Conservation (phyloP, 2,329 filamentous ascomycete species). For the Ceratocystis cubensis region DNA sequence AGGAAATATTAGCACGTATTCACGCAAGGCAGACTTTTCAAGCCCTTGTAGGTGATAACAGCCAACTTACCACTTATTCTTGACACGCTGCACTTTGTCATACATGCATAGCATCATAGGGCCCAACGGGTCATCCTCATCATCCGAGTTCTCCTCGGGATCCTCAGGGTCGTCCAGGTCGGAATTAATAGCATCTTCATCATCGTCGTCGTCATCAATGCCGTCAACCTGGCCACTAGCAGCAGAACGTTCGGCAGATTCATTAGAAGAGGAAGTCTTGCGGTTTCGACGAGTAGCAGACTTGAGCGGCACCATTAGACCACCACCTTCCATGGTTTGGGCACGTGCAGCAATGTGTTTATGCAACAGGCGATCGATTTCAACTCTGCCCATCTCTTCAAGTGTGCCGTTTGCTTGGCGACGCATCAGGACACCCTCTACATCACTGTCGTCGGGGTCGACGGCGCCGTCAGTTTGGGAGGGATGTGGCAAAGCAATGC, state of each 20-base stretch:
- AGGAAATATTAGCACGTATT: slow-evolving; percentile 23
- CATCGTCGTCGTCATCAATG: slow-evolving; percentile 49
- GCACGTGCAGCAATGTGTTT: slow-evolving; percentile 53
- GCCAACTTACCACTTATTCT: slow-evolving; percentile 78
- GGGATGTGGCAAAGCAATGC: slow-evolving; percentile 27
- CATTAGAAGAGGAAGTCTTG: neutral
- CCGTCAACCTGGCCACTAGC: slow-evolving; percentile 41
- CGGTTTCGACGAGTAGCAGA: slow-evolving; percentile 33
- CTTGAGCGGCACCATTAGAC: slow-evolving; percentile 60
- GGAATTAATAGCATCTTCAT: slow-evolving; percentile 96
- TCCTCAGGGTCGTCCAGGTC: slow-evolving; percentile 94
- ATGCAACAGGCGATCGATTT: slow-evolving; percentile 58
- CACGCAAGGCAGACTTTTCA: neutral
- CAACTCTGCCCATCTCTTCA: slow-evolving; percentile 44
- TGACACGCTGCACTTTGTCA: slow-evolving; percentile 96
- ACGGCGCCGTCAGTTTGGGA: slow-evolving; percentile 61
- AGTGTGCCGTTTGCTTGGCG: slow-evolving; percentile 42
- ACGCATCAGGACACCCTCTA: slow-evolving; percentile 47
- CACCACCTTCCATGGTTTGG: slow-evolving; percentile 58
- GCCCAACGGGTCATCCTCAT: slow-evolving; percentile 69
- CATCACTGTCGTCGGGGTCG: slow-evolving; percentile 44
- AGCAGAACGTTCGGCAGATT: slow-evolving; percentile 27
- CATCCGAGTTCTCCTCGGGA: slow-evolving; percentile 67
- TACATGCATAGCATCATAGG: slow-evolving; percentile 99
- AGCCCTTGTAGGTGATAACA: neutral